Evolutionary conservation across 2,329 filamentous ascomycete species (phyloP), one percentile per base, ranked within the genome.

Genomic region (Aureobasidium sp.): DNA sequence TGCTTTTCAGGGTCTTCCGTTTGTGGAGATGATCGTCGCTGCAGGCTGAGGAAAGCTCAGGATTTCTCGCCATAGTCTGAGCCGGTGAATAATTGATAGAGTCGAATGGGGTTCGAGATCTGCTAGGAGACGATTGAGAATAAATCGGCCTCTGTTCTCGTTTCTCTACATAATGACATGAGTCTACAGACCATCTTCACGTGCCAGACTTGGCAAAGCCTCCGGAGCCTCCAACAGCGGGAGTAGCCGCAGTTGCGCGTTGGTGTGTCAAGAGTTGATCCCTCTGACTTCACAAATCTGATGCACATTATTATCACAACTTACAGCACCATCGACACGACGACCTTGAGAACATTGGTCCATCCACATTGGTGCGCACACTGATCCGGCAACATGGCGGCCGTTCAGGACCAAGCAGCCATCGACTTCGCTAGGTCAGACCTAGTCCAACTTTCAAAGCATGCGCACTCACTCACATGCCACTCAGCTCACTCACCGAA

Each of bases 401-500:
- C 63, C 32, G 39, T 59, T 2, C 61, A 66, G 37, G 63, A 64
- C 39, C 63, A 64, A 29, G 64, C 62, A n/a, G 63, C 63, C 36
- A 29, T 69, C 39, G 70, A 71, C 51, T 56, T 71, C 34, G 70
- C 70, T 12, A 69, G 67, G 71, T 72, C 65, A 53, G 46, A 26
- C 10, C 12, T 20, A 10, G 1, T 36, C 23, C 12, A 39, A 36
- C n/a, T 23, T 20, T 32, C 13, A 8, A 17, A 60, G 17, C 44
- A 27, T 42, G 26, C 34, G n/a, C 37, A 44, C 46, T 42, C 64
- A 44, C 63, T 67, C 48, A 67, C 63, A 37, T 39, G 36, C 58
- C 50, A 12, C 41, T 29, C 71, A 95, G 91, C 74, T 87, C 89
- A 55, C 81, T 96, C 64, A 79, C 85, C 23, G 84, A 88, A 67